phyloP scores from a whole-genome alignment of 768 basidiomycete species.

The Sistotremastrum niveocremeum region DNA sequence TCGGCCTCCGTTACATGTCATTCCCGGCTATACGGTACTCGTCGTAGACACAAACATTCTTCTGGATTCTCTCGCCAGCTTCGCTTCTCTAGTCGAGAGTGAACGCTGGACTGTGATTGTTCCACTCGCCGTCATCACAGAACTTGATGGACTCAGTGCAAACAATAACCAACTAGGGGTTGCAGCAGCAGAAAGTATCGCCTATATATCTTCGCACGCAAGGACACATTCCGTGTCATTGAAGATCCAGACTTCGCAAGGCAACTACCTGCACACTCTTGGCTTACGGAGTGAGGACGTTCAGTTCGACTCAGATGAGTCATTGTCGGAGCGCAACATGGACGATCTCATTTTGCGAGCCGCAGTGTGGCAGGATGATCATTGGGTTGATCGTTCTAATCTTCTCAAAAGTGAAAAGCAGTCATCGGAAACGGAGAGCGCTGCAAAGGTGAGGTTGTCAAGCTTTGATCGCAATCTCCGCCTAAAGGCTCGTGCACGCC shows the following conservation, averaged over 20 bases:
- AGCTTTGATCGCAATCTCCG: conserved; percentile 91
- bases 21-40: conserved; percentile 80
- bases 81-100: conserved; percentile 67
- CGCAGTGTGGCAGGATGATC: conserved; percentile 85
- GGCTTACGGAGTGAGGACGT: conserved; percentile 74
- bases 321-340: conserved; percentile 59
- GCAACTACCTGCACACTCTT: conserved; percentile 82
- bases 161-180: conserved; percentile 53
- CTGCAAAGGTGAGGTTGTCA: conserved; percentile 76
- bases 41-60: conserved; percentile 94
- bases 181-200: conserved; percentile 58
- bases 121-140: conserved; percentile 91
- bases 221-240: conserved; percentile 62
- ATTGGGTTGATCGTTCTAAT: conserved; percentile 76
- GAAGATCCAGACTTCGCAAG: conserved; percentile 90
- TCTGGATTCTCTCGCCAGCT: conserved; percentile 62
- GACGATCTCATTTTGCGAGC: conserved; percentile 91
- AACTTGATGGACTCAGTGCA: conserved; percentile 75
- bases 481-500: conserved; percentile 77
- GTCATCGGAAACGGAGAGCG: conserved; percentile 30
- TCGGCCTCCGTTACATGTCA: conserved; percentile 37
- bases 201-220: conserved; percentile 63
- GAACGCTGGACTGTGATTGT: conserved; percentile 78
- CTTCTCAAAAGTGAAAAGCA: conserved; percentile 41
- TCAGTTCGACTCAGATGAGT: conserved; percentile 40